Percentiles rank a stretch among this genome's conserved stretches.
Evolutionary conservation across 257 asterid species (phyloP).

Genomic region (Haberlea rhodopensis): DNA sequence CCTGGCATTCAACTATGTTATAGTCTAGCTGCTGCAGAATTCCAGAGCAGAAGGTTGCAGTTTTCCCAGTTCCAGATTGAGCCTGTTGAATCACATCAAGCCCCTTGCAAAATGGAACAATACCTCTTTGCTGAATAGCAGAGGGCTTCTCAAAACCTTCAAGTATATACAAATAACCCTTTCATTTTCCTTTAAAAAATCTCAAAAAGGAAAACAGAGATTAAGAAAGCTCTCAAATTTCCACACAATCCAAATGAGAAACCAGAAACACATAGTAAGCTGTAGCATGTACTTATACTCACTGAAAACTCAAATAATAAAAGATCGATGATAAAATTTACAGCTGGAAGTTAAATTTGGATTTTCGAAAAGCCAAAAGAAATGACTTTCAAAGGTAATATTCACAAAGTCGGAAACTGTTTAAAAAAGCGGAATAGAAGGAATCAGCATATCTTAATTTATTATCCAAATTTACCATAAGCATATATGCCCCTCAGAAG

Average conservation of each 20-base stretch:
- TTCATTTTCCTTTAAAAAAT: background rate
- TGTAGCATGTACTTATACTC: background rate
- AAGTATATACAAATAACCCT: constrained; percentile 11
- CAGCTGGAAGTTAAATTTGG: background rate
- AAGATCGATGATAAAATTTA: too few species aligned
- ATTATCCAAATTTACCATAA: constrained; percentile 42
- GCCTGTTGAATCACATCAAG: constrained; percentile 60
- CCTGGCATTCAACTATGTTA: constrained; percentile 48
- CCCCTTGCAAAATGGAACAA: constrained; percentile 60
- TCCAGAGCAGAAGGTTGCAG: constrained; percentile 68
- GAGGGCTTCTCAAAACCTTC: constrained; percentile 67
- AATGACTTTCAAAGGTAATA: background rate
- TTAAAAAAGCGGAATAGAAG: background rate
- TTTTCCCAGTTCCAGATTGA: constrained; percentile 64
- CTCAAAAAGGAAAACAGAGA: background rate
- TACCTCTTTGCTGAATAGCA: constrained; percentile 62
- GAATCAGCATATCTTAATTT: too few species aligned
- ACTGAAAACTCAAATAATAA: background rate
- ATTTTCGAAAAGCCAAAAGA: too few species aligned
- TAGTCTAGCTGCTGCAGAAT: constrained; percentile 54
- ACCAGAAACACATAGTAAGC: background rate
- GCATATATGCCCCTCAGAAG: constrained; percentile 64
- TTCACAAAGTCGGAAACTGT: background rate
- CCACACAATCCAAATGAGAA: background rate
- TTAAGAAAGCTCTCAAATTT: background rate